Evolutionary conservation across 2,329 filamentous ascomycete genomes (phyloP).

Genomic region (Graphiopsis chlorocephala): DNA sequence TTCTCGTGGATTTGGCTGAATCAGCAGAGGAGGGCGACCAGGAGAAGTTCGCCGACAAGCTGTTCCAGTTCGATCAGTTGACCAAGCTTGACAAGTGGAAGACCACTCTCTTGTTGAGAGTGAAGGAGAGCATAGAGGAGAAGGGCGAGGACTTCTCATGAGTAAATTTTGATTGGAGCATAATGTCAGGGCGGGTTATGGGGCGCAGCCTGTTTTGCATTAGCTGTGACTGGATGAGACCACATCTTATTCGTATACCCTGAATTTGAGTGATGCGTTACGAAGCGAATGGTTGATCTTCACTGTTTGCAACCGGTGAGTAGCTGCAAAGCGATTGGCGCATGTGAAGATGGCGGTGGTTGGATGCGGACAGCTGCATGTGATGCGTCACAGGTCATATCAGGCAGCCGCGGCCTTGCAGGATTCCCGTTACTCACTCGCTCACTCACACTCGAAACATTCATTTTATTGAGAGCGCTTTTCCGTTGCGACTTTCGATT

Average conservation of each 20-base stretch:
- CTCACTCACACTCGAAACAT: neutral
- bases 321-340: neutral
- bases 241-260: conserved; percentile 13
- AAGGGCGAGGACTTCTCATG: conserved; percentile 67
- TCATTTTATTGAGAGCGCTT: neutral
- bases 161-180: neutral
- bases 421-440: neutral
- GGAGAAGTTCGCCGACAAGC: conserved; percentile 78
- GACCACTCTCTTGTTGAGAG: conserved; percentile 75
- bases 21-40: conserved; percentile 75
- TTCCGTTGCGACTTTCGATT: neutral
- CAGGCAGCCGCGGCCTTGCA: conserved; percentile 1
- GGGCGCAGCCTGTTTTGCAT: conserved; percentile 8
- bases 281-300: neutral
- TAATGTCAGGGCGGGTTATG: neutral
- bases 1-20: conserved; percentile 73
- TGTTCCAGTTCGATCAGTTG: conserved; percentile 87
- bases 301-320: neutral
- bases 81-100: conserved; percentile 97
- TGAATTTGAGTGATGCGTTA: conserved; percentile 8
- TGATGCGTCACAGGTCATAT: neutral
- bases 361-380: conserved; percentile 9
- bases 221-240: conserved; percentile 4
- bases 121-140: conserved; percentile 81
- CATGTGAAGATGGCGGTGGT: conserved; percentile 8